Evolutionary conservation across 2,329 filamentous ascomycete species (phyloP), one percentile per base, ranked within the genome.

Genomic region (Eutypella sp.): DNA sequence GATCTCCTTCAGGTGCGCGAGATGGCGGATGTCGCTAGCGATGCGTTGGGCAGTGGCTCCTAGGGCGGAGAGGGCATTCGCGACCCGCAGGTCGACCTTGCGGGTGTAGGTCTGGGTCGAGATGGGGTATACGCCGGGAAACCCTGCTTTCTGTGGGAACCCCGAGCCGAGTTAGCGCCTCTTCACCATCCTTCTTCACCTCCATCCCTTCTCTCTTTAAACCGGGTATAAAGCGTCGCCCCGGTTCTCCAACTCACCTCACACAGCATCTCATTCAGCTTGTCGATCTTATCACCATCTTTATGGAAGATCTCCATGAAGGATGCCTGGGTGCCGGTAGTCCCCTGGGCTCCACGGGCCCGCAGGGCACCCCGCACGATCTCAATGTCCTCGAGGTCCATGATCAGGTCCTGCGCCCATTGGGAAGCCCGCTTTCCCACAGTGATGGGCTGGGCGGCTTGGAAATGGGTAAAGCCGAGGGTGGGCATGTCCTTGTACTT

Each of bases 81-180:
- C 78, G n/a, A 96, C 74, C 46, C 84, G 75, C 34, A 87, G 74
- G 62, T 96, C 90, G 45, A 96, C 84, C 69, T 93, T 93, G 51
- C 89, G 80, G 4, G 85, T 83, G 68, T n/a, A n/a, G n/a, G n/a
- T n/a, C 41, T 54, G 52, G 8, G 50, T 54, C 5, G 45, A 50
- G 22, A 48, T 42, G 3, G 16, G 15, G 15, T 33, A n/a, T 33
- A n/a, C n/a, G n/a, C n/a, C n/a, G n/a, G n/a, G n/a, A n/a, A n/a
- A n/a, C n/a, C n/a, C n/a, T n/a, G n/a, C n/a, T n/a, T n/a, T n/a
- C n/a, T n/a, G n/a, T n/a, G n/a, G n/a, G n/a, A n/a, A n/a, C n/a
- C n/a, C n/a, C n/a, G n/a, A n/a, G n/a, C n/a, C n/a, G n/a, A n/a
- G n/a, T n/a, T n/a, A n/a, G n/a, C n/a, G n/a, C n/a, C n/a, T n/a